phyloP scores from a whole-genome alignment of 495 filamentous ascomycete species.

The Rusavskia elegans region DNA sequence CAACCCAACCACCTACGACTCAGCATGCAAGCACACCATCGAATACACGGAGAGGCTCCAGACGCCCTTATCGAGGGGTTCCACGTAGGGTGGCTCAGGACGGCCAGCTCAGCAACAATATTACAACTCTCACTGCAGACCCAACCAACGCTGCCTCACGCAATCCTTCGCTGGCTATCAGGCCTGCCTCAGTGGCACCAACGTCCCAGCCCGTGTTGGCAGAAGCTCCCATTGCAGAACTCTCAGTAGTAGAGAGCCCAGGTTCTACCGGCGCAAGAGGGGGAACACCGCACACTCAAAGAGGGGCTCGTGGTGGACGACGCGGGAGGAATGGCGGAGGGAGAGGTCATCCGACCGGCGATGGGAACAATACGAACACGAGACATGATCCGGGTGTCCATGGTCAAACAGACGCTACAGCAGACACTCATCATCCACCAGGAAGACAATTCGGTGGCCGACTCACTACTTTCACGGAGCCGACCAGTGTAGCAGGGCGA shows the following conservation, averaged over 20 bases:
- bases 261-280: conserved; percentile 1
- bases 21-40: neutral
- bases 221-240: conserved; percentile 8
- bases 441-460: conserved; percentile 8
- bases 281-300: neutral
- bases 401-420: neutral
- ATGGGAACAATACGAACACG: neutral
- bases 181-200: conserved; percentile 11
- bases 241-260: conserved; percentile 2
- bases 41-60: neutral
- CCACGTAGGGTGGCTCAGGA: neutral
- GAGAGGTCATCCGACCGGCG: neutral
- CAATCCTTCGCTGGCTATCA: conserved; percentile 1
- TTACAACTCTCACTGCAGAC: neutral
- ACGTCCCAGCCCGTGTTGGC: neutral
- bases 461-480: neutral
- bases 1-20: neutral
- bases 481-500: neutral
- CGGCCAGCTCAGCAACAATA: neutral
- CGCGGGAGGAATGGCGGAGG: conserved; percentile 1
- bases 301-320: conserved; percentile 1
- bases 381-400: neutral
- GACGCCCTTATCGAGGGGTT: neutral
- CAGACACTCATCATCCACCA: neutral
- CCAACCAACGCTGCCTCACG: neutral